Conservation (phyloP, 2,329 filamentous ascomycete genomes). For the Penicillium vulpinum region DNA sequence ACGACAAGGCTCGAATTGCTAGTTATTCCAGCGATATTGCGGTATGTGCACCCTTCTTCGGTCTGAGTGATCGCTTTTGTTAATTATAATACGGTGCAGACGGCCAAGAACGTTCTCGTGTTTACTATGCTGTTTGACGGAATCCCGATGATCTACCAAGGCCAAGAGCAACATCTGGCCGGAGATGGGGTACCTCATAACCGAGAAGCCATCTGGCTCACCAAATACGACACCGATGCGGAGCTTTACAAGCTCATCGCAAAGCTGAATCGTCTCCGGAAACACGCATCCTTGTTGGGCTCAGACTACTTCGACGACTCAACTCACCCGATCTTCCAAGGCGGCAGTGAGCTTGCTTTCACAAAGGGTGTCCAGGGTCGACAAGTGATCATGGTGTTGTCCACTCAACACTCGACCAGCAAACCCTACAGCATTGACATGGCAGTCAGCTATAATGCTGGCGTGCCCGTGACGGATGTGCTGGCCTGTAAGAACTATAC, state of each 20-base stretch:
- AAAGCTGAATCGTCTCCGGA: slow-evolving; percentile 46
- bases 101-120: slow-evolving; percentile 61
- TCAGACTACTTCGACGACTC: slow-evolving; percentile 40
- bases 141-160: slow-evolving; percentile 41
- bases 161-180: slow-evolving; percentile 60
- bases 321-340: slow-evolving; percentile 14
- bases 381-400: slow-evolving; percentile 48
- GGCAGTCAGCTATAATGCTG: slow-evolving; percentile 27
- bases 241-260: slow-evolving; percentile 42
- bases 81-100: slow-evolving; percentile 19
- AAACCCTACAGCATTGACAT: slow-evolving; percentile 34
- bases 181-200: slow-evolving; percentile 50
- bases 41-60: slow-evolving; percentile 16
- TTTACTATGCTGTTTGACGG: slow-evolving; percentile 62
- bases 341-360: slow-evolving; percentile 44
- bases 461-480: slow-evolving; percentile 29
- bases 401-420: slow-evolving; percentile 41
- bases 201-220: slow-evolving; percentile 57
- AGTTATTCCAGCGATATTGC: slow-evolving; percentile 55
- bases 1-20: slow-evolving; percentile 58
- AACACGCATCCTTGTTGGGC: slow-evolving; percentile 40
- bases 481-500: slow-evolving; percentile 30
- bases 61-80: neutral
- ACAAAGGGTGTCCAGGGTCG: slow-evolving; percentile 46
- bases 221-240: slow-evolving; percentile 40